Percentiles rank a stretch among this genome's conserved stretches.
Conservation (phyloP, 306 rosid genomes). For the Geum urbanum region DNA sequence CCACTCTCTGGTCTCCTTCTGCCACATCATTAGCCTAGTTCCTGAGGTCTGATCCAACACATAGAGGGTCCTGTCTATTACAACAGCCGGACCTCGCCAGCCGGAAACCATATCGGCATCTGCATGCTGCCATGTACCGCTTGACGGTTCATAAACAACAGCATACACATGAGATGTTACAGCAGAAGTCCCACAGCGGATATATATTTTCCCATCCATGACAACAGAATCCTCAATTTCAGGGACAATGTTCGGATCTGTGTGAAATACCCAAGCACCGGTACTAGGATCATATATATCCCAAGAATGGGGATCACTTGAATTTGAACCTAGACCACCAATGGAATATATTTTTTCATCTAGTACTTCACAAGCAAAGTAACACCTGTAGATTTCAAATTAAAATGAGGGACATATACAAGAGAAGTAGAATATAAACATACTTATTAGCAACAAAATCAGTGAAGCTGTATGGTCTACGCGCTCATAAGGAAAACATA, state of each 20-base stretch:
- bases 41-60: slow-evolving; percentile 76
- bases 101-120: slow-evolving; percentile 74
- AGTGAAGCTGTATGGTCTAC: background rate
- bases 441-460: background rate
- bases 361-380: slow-evolving; percentile 73
- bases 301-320: slow-evolving; percentile 74
- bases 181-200: slow-evolving; percentile 48
- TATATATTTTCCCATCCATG: slow-evolving; percentile 72
- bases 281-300: slow-evolving; percentile 61
- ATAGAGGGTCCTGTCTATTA: slow-evolving; percentile 52
- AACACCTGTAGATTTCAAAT: slow-evolving; percentile 54
- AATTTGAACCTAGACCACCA: slow-evolving; percentile 68
- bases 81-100: slow-evolving; percentile 89
- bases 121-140: slow-evolving; percentile 68
- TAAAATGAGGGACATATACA: background rate
- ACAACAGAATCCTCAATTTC: slow-evolving; percentile 71
- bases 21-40: slow-evolving; percentile 71
- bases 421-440: background rate
- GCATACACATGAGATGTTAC: slow-evolving; percentile 49
- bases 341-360: slow-evolving; percentile 68
- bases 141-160: slow-evolving; percentile 71
- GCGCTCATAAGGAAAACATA: background rate
- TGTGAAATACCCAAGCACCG: slow-evolving; percentile 49
- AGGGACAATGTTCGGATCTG: slow-evolving; percentile 49
- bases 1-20: slow-evolving; percentile 59